Percentiles rank a stretch among this genome's conserved stretches.
Evolutionary conservation across 495 filamentous ascomycete species (phyloP).

Genomic region (Penicillium roqueforti): DNA sequence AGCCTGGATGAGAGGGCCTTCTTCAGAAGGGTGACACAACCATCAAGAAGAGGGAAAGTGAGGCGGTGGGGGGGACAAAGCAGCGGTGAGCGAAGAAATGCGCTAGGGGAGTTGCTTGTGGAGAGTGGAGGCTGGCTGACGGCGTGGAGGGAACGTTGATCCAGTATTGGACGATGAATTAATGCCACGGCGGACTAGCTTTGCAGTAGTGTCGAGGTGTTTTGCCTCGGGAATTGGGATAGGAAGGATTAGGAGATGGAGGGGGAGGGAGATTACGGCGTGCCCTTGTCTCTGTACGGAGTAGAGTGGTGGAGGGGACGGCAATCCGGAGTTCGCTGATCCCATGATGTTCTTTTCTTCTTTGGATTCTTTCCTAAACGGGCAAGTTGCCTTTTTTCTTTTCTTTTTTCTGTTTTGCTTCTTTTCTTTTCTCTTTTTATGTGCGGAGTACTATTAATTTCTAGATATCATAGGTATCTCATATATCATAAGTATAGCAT

Average conservation of each 20-base stretch:
- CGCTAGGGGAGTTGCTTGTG: slow-evolving; percentile 36
- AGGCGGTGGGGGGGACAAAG: slow-evolving; percentile 45
- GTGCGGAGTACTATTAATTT: too few species aligned
- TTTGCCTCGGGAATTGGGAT: too few species aligned
- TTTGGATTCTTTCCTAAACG: neutral
- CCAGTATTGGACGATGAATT: neutral
- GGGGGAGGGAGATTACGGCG: too few species aligned
- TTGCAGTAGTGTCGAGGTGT: neutral
- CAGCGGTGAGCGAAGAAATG: slow-evolving; percentile 45
- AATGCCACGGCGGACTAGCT: neutral
- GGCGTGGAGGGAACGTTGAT: slow-evolving; percentile 1
- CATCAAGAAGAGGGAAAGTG: slow-evolving; percentile 25
- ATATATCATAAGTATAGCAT: too few species aligned
- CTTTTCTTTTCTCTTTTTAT: neutral
- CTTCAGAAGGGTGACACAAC: slow-evolving; percentile 27
- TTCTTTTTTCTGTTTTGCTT: neutral
- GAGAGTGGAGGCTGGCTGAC: slow-evolving; percentile 25
- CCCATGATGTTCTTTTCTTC: slow-evolving; percentile 1
- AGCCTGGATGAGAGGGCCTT: slow-evolving; percentile 31
- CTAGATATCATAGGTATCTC: too few species aligned
- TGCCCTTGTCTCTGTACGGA: too few species aligned
- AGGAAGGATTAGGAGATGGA: too few species aligned
- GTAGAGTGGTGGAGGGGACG: too few species aligned
- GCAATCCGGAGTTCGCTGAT: neutral
- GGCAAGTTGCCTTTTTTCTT: slow-evolving; percentile 3